phyloP scores from a whole-genome alignment of 176 grass and related monocot genomes.

The Pharus latifolius region DNA sequence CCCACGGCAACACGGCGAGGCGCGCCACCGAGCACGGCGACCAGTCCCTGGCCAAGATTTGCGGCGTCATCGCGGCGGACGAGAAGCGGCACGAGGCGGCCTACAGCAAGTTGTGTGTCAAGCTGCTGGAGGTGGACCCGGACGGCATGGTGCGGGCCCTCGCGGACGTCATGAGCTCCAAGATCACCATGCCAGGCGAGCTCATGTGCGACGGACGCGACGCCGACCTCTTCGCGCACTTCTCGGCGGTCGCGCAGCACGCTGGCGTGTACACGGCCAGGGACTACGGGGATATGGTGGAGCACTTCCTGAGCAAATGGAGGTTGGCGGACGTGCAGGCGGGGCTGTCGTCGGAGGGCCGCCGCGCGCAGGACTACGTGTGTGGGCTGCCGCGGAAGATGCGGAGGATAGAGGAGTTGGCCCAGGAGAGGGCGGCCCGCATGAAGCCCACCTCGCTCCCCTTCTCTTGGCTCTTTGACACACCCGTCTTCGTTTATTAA shows the following conservation, averaged over 20 bases:
- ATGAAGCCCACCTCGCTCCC: not conserved
- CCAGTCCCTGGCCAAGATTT: conserved; percentile 13
- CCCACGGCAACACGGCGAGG: not conserved
- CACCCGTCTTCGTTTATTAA: not conserved
- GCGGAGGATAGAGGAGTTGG: conserved; percentile 1
- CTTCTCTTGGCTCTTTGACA: conserved; percentile 33
- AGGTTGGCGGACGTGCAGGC: conserved; percentile 5
- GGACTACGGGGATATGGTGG: conserved; percentile 24
- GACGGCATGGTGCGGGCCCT: not conserved
- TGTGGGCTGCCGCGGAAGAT: conserved; percentile 17
- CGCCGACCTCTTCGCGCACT: not conserved
- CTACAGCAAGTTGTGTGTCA: not conserved
- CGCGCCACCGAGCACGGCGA: not conserved
- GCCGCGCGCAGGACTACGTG: conserved; percentile 24
- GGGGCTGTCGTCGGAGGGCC: conserved; percentile 10
- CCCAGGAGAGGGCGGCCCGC: not conserved
- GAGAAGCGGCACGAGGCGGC: conserved; percentile 28
- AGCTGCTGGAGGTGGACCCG: not conserved
- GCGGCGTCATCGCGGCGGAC: conserved; percentile 2
- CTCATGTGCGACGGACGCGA: conserved; percentile 22
- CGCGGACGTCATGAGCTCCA: conserved; percentile 1
- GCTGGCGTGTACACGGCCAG: conserved; percentile 16
- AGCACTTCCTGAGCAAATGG: conserved; percentile 14
- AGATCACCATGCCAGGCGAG: conserved; percentile 22
- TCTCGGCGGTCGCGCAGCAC: conserved; percentile 10